phyloP scores from a whole-genome alignment of 176 grass and related monocot genomes.

The Leersia perrieri region DNA sequence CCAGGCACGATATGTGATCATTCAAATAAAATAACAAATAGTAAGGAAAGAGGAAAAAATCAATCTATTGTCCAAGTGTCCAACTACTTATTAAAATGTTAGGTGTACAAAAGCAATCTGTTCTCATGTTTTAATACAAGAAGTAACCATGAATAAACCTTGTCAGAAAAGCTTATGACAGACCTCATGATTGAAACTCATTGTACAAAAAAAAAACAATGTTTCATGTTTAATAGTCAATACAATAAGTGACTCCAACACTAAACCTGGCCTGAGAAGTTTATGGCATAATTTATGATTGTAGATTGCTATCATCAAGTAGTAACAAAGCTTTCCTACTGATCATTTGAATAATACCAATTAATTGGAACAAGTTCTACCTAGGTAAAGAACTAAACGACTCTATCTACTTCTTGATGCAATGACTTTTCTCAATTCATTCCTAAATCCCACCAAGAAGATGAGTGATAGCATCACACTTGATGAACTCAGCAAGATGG shows the following conservation, averaged over 20 bases:
- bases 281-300: not conserved
- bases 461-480: not conserved
- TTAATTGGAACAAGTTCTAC: not conserved
- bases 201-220: not conserved
- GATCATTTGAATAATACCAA: not conserved
- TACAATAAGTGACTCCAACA: not conserved
- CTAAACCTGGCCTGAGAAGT: not conserved
- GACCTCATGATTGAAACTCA: not conserved
- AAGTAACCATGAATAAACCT: not conserved
- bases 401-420: slow-evolving; percentile 6
- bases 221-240: not conserved
- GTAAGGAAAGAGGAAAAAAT: not conserved
- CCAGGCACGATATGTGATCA: not conserved
- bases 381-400: not conserved
- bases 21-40: not conserved
- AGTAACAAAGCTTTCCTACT: not conserved
- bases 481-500: not conserved
- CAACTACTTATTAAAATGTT: not conserved
- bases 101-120: not conserved
- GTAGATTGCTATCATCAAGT: not conserved
- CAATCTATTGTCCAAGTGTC: not conserved
- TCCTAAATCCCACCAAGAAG: slow-evolving; percentile 16
- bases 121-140: not conserved
- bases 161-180: not conserved
- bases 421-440: slow-evolving; percentile 25